Base-by-base conservation (phyloP, 1,139 yeast species). In the Suhomyces kunorum region DNA sequence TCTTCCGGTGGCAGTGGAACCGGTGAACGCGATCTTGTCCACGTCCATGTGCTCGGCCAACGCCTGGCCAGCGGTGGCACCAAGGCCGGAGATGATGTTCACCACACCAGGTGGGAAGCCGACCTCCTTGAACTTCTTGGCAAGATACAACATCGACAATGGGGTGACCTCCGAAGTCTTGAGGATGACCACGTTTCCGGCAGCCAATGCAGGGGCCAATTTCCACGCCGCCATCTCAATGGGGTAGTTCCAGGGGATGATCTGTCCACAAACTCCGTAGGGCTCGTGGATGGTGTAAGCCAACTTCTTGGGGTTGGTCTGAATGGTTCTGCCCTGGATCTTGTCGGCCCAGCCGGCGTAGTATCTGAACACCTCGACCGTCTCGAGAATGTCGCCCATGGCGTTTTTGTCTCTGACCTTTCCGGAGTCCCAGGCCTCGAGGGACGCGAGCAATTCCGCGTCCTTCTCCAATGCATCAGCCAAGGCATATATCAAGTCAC, bases 301-400 rank as follows among this genome's bases (percentile, higher is more conserved):
- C 53, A 86, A 73, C 62, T 83, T 82, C 44, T 74, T 74, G 25
- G 81, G 77, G 39, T 81, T 83, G 42, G 83, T 80, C 54, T 81
- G 80, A 53, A 86, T 79, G 40, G 80, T 75, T 53, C 75, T 75
- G 27, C 95, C 95, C 44, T 76, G 79, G 44, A 84, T 63, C 65
- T 86, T 85, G 64, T 87, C 95, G 33, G 92, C 86, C 81, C 87
- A 85, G 13, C 95, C 94, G 32, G 92, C 95, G 55, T 77, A 84
- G 63, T 85, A 85, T 57, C 80, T 74, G 63, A 81, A 70, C 48
- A 76, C 77, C 45, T 66, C 70, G 53, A 78, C 69, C 47, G 82
- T 71, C 55, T 80, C 80, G 29, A 66, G 78, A 38, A 86, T 69
- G 57, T 87, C 95, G 57, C 71, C 74, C 20, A 60, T 57, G 6